Evolutionary conservation across 2,329 filamentous ascomycete species (phyloP), one percentile per base, ranked within the genome.

Genomic region (Apiospora rasikravindrae): DNA sequence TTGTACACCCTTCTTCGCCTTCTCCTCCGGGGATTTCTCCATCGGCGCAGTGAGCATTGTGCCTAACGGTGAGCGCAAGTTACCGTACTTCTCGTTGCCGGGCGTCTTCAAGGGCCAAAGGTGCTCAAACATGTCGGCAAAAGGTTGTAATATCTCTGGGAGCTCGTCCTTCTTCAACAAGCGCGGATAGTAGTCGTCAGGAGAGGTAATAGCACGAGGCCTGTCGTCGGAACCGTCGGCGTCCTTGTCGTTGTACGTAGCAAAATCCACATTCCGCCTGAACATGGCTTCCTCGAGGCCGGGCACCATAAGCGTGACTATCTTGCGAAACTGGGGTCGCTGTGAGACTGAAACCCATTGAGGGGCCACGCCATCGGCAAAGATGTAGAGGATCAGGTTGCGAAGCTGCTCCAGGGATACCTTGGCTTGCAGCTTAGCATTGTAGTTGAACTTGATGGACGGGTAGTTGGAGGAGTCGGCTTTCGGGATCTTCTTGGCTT

Each of bases 241-340:
- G 29, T 80, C 77, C 73, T 76, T 73, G 33, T 83, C 79, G 61
- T 86, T 84, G 77, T 86, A 89, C 1, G 79, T 82, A 13, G 82
- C 79, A 68, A 87, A 87, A 74, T 90, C 83, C 49, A 88, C 85
- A 49, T 82, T 79, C 16, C 89, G 87, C 80, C 93, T 90, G 83
- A 98, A 97, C 93, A 98, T 96, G 74, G 91, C 93, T 78, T 94
- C 89, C 80, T 98, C 96, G 33, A 99, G 84, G 0, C 96, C 96
- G 14, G 96, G 96, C 14, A 98, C 91, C 93, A 98, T 96, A 75
- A 99, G 85, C 53, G 94, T 89, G 42, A 98, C 95, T 42, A 97
- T 92, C 83, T 96, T 97, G 74, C 90, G 85, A 77, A 93, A 90
- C 72, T 90, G 86, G 7, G 89, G 87, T 66, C 91, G 86, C 77